Base-by-base conservation (phyloP, 2,329 filamentous ascomycete genomes). In the Sporothrix sp. region DNA sequence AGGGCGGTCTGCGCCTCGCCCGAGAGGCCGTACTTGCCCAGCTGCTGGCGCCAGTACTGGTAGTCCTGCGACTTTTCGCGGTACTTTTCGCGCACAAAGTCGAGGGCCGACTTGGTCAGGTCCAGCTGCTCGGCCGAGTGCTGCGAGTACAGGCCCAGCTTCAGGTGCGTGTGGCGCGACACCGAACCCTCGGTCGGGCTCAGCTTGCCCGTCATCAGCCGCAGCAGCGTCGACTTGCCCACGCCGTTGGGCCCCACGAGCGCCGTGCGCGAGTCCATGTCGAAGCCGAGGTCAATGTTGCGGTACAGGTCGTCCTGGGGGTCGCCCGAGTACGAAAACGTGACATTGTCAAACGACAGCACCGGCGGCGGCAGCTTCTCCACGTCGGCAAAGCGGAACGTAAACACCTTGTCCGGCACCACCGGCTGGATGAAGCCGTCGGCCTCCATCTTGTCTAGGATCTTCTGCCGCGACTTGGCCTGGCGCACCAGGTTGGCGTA, bases 391-490 rank as follows among this genome's bases (percentile, higher is more conserved):
- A 98, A 98, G 64, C 91, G 84, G 84, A 98, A 98, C 52, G 84
- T 91, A 74, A 98, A 98, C 65, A 95, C 85, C 56, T 82, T 80
- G 71, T 98, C 93, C 57, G 80, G 71, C 51, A 77, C 71, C 56
- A 98, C 89, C 52, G 88, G 87, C 71, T 98, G 85, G 66, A 98
- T 97, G 71, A 97, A 93, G 60, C 93, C 93, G 63, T 98, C 93
- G 61, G 94, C 93, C 78, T 97, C 91, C 93, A 98, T 98, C 84
- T 98, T 98, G 80, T 98, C 93, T 59, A 97, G 79, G 70, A 97
- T 97, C 87, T 98, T 98, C 73, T 98, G 93, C 58, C 93, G 84
- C 38, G 93, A 97, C 79, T 98, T 98, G 71, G 94, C 94, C 73
- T 98, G 93, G 69, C 87, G 81, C 66, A 98, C 93, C 76, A 98